Evolutionary conservation across 257 asterid genomes (phyloP).

Genomic region (Apocynum venetum): DNA sequence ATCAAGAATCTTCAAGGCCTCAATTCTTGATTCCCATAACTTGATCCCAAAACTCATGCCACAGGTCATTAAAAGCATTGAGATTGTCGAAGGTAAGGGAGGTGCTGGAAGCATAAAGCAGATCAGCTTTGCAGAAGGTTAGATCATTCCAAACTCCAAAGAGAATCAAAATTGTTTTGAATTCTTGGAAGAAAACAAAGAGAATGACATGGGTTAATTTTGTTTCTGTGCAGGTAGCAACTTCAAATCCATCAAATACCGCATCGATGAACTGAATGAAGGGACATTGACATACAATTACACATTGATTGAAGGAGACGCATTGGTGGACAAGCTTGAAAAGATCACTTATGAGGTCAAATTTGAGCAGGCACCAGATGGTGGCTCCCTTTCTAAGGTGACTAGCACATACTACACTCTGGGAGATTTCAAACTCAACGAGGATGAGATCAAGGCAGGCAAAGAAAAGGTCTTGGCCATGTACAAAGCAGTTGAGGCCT

Average conservation of each 20-base stretch:
- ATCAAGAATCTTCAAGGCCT: conserved; percentile 29
- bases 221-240: conserved; percentile 17
- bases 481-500: conserved; percentile 31
- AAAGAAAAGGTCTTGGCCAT: conserved; percentile 27
- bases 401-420: conserved; percentile 25
- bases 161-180: background rate
- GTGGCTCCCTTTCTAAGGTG: conserved; percentile 26
- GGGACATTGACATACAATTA: conserved; percentile 19
- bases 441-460: conserved; percentile 31
- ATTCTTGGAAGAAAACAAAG: background rate
- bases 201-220: background rate
- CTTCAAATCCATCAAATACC: conserved; percentile 23
- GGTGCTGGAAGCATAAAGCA: conserved; percentile 28
- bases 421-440: conserved; percentile 25
- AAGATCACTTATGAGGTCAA: conserved; percentile 23
- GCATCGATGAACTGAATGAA: conserved; percentile 23
- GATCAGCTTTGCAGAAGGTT: conserved; percentile 24
- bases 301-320: conserved; percentile 32
- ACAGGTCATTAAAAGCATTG: conserved; percentile 23
- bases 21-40: conserved; percentile 26
- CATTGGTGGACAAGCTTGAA: conserved; percentile 21
- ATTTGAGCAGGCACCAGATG: conserved; percentile 22
- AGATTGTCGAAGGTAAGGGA: conserved; percentile 23
- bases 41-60: conserved; percentile 31
- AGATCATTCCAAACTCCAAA: background rate